Evolutionary conservation across 148 eudicot species (phyloP).

Genomic region (Cornus controversa): DNA sequence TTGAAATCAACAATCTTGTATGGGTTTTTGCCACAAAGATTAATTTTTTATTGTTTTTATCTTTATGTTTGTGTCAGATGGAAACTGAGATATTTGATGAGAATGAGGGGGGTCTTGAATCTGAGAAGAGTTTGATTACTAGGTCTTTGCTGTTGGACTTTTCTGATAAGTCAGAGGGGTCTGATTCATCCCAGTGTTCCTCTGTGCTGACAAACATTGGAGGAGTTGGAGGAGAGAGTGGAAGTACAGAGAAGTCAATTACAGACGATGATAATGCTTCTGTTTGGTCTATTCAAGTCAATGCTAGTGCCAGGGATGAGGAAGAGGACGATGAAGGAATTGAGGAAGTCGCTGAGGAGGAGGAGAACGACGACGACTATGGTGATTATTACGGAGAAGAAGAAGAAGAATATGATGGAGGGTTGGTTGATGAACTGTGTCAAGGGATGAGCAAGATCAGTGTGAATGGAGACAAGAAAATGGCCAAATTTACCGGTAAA

Average conservation of each 20-base stretch:
- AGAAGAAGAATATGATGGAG: constrained; percentile 21
- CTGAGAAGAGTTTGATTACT: constrained; percentile 51
- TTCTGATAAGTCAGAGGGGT: constrained; percentile 57
- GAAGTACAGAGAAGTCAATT: constrained; percentile 3
- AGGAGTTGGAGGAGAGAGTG: constrained; percentile 9
- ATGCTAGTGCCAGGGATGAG: constrained; percentile 58
- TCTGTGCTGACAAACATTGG: constrained; percentile 41
- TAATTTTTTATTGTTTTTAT: too few species aligned
- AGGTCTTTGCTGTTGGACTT: constrained; percentile 73
- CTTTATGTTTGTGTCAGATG: constrained; percentile 19
- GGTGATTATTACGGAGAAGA: constrained; percentile 13
- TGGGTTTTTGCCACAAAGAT: not conserved
- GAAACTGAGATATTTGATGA: constrained; percentile 28
- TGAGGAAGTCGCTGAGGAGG: constrained; percentile 26
- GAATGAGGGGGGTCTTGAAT: constrained; percentile 27
- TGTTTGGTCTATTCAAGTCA: constrained; percentile 75
- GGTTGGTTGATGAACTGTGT: constrained; percentile 57
- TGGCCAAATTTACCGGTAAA: constrained; percentile 43
- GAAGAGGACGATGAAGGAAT: constrained; percentile 40
- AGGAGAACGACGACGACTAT: not conserved
- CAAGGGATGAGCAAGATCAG: constrained; percentile 55
- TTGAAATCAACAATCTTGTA: constrained; percentile 41
- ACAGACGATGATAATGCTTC: constrained; percentile 61
- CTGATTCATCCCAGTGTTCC: constrained; percentile 42
- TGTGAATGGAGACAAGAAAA: constrained; percentile 25